Base-by-base conservation (phyloP, 2,329 filamentous ascomycete species). In the Penicillium sp. region DNA sequence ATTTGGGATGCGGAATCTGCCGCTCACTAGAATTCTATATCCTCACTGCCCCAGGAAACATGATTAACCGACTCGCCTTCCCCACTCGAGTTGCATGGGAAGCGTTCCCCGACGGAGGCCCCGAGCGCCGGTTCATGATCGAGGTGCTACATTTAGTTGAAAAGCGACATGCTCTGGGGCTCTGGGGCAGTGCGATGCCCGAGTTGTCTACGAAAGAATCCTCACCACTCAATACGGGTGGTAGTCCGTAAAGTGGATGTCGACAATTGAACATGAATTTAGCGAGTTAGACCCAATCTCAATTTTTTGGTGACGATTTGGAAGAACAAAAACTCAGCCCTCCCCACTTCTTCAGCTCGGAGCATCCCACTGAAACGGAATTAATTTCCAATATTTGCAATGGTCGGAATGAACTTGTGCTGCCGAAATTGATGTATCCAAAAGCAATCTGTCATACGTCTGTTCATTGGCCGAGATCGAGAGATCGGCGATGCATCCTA, bases 1-100 rank as follows among this genome's bases (percentile, higher is more conserved):
- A 61, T 4, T 52, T 74, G 8, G 71, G 62, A 2, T 74, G 71
- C 39, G 67, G 66, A 3, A 74, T 74, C 48, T 72, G 68, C 46
- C 71, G 71, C 21, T 66, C 67, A 29, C 54, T 73, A 13, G 69
- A 73, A 48, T 74, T 63, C 56, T 74, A 74, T 50, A 68, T 74
- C 9, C 56, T 68, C 4, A 71, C 61, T 0, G 65, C 71, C 0
- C 70, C 71, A 0, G 71, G 71, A 1, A 74, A 73, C 49, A 73
- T 74, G 71, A 74, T 74, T 45, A 74, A 74, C 47, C 71, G 71
- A 2, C 66, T 74, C 10, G 71, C 71, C 1, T 73, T 74, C 32
- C 61, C 71, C 2, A 69, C 70, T 5, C 67, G 71, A 2, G 71
- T 74, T 1, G 71, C 71, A 6, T 74, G 71, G 71, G 71, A 74